A percentile compares a stretch with the other conserved stretches of the same genome.
phyloP scores from a whole-genome alignment of 257 asterid species.

The Eucommia ulmoides region DNA sequence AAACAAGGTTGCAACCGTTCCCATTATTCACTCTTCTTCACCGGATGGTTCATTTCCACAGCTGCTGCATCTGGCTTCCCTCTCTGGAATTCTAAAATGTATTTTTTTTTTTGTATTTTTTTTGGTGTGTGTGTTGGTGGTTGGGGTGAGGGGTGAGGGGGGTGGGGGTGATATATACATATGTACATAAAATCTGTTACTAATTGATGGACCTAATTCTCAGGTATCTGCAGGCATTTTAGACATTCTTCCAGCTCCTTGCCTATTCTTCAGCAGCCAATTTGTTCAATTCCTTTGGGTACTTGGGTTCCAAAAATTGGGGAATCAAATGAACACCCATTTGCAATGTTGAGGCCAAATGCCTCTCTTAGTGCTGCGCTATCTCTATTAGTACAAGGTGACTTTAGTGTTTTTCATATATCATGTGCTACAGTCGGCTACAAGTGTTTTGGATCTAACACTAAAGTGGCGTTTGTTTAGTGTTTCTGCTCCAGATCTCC shows the following conservation, averaged over 20 bases:
- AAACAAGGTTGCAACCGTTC: constrained; percentile 47
- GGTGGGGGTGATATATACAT: too few species aligned
- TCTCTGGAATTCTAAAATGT: constrained; percentile 67
- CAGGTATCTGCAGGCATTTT: constrained; percentile 70
- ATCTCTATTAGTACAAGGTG: constrained; percentile 54
- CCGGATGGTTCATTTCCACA: constrained; percentile 53
- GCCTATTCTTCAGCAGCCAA: constrained; percentile 70
- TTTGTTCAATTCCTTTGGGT: constrained; percentile 56
- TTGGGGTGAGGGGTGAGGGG: too few species aligned
- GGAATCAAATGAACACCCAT: constrained; percentile 46
- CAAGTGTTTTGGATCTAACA: too few species aligned
- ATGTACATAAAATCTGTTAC: constrained; percentile 2
- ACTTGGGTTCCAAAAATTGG: constrained; percentile 75
- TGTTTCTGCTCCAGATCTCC: too few species aligned
- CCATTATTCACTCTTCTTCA: constrained; percentile 55
- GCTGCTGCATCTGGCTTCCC: constrained; percentile 60
- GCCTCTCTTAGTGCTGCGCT: constrained; percentile 61
- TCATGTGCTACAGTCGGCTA: too few species aligned
- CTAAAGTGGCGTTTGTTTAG: too few species aligned
- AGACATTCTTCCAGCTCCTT: constrained; percentile 62
- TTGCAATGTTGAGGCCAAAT: constrained; percentile 54
- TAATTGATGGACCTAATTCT: constrained; percentile 13
- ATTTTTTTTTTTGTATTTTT: constrained; percentile 8
- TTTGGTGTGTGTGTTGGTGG: too few species aligned
- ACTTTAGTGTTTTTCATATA: too few species aligned